A percentile compares a stretch with the other conserved stretches of the same genome.
phyloP scores from a whole-genome alignment of 345 rosid species.

The Rhodamnia argentea region DNA sequence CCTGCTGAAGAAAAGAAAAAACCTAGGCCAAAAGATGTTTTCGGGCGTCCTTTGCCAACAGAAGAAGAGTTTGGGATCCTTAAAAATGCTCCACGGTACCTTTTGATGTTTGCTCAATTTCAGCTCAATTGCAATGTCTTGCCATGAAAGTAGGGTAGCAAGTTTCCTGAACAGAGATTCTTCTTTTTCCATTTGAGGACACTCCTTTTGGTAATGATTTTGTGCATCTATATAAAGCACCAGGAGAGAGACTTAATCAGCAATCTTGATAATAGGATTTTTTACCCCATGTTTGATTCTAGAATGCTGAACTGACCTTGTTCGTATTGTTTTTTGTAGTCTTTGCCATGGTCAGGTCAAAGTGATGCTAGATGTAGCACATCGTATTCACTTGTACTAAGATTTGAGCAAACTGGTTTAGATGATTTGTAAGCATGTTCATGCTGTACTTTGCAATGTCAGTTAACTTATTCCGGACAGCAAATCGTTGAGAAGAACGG shows the following conservation, averaged over 20 bases:
- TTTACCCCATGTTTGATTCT: not conserved
- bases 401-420: not conserved
- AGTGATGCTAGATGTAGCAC: not conserved
- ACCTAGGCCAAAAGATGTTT: slow-evolving; percentile 86
- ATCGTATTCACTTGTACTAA: not conserved
- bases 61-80: slow-evolving; percentile 83
- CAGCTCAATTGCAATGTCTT: not conserved
- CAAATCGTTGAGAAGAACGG: not conserved
- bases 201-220: not conserved
- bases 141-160: not conserved
- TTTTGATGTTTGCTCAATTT: not conserved
- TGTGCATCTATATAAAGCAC: not conserved
- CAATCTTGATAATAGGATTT: not conserved
- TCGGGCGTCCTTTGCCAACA: slow-evolving; percentile 92
- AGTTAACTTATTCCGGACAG: not conserved
- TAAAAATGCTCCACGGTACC: slow-evolving; percentile 83
- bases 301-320: not conserved
- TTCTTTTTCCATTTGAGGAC: not conserved
- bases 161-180: not conserved
- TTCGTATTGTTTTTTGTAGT: not conserved
- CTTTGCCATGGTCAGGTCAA: not conserved
- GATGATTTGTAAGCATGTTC: not conserved
- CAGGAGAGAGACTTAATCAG: not conserved
- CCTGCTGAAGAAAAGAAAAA: slow-evolving; percentile 53
- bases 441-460: not conserved